Evolutionary conservation across 805 yeast genomes (phyloP), one percentile per base, ranked within the genome.

Genomic region (Cyberlindnera petersonii): DNA sequence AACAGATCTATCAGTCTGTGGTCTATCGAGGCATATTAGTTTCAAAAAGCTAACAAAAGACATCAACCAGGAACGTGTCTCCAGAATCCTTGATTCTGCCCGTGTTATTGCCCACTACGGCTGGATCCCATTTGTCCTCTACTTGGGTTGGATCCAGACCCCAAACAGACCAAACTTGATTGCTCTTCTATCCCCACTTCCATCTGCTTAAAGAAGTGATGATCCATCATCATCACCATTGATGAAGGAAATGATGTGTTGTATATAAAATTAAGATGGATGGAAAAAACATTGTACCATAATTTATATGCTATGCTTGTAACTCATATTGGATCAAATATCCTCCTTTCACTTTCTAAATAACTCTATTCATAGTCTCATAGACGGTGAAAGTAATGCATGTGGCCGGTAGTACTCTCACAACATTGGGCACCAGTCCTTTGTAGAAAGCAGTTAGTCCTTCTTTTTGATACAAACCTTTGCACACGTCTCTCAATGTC

Each of bases 21-120:
- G 15, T 20, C 11, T 4, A 21, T 26, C n/a, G 29, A 26, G 29
- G 5, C 30, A n/a, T n/a, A n/a, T n/a, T n/a, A n/a, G n/a, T n/a
- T n/a, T n/a, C 19, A 23, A n/a, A 15, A 32, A 31, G 36, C 43
- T 40, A 43, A 45, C n/a, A 30, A 14, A 17, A 14, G 10, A n/a
- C n/a, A n/a, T n/a, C n/a, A n/a, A n/a, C n/a, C 56, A 84, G 76
- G 98, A 93, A 71, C 87, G 98, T 69, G 76, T 93, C 64, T 68
- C 81, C 61, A 86, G 82, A 63, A 68, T 89, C 48, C 68, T 88
- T 52, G 94, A 85, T 53, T 72, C 86, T 54, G 79, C 96, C 49
- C 86, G 87, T 61, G 84, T 86, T 37, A 74, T 83, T 56, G 85
- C 91, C 43, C 98, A 94, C 67, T 93, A 88, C 66, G 97, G 98